A percentile compares a stretch with the other conserved stretches of the same genome.
Evolutionary conservation across 2,329 filamentous ascomycete genomes (phyloP).

Genomic region (Tricladium varicosporioides): DNA sequence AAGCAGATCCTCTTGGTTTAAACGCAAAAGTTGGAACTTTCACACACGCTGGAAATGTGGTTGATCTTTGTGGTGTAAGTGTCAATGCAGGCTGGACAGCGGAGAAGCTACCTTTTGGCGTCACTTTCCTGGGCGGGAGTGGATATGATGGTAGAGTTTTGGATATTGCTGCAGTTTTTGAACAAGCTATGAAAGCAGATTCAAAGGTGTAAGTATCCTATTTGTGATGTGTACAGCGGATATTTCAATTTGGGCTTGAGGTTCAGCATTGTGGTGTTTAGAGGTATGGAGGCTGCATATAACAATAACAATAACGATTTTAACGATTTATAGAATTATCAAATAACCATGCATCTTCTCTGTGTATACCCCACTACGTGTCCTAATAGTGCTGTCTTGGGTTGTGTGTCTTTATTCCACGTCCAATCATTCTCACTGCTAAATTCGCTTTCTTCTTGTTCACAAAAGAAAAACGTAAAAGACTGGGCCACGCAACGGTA

Average conservation of each 20-base stretch:
- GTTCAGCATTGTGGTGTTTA: not conserved
- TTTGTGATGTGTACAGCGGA: not conserved
- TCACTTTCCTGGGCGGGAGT: slow-evolving; percentile 38
- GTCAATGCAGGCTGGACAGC: slow-evolving; percentile 27
- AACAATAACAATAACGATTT: not conserved
- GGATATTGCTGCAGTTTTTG: slow-evolving; percentile 36
- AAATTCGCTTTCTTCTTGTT: not conserved
- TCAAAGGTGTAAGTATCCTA: not conserved
- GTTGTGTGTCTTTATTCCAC: too few species aligned
- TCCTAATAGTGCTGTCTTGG: too few species aligned
- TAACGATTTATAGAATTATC: not conserved
- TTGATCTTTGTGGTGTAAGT: slow-evolving; percentile 49
- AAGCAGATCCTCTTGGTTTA: slow-evolving; percentile 47
- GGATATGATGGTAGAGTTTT: slow-evolving; percentile 37
- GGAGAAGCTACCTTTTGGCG: slow-evolving; percentile 37
- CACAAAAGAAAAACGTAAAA: too few species aligned
- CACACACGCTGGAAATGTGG: slow-evolving; percentile 53
- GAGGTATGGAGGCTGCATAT: not conserved
- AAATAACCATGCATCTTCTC: too few species aligned
- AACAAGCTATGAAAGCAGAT: slow-evolving; percentile 18
- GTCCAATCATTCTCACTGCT: not conserved
- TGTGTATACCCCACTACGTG: too few species aligned
- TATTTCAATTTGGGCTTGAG: not conserved
- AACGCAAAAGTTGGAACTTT: slow-evolving; percentile 50
- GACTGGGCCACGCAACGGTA: too few species aligned